Evolutionary conservation across 2,329 filamentous ascomycete species (phyloP), one percentile per base, ranked within the genome.

Genomic region (Chrysoporthe puriensis): DNA sequence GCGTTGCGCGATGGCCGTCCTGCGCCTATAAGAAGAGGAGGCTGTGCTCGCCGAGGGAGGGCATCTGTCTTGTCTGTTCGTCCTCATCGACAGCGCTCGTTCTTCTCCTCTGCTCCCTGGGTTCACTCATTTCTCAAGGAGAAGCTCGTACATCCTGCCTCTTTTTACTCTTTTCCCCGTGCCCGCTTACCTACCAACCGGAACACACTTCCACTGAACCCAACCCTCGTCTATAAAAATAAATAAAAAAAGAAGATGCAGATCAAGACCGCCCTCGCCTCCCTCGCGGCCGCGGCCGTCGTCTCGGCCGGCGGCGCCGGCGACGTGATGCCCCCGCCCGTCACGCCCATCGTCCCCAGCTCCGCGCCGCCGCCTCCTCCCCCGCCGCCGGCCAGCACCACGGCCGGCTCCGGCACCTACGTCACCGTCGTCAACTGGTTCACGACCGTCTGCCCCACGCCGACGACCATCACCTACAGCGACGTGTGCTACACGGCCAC

Each of bases 401-500:
- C 21, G 21, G 11, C 21, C 50, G 13, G 4, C 54, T 8, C 14
- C 54, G 46, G 60, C 21, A 21, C n/a, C 7, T 42, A 42, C 63
- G 71, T 74, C 61, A 79, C 77, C 69, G 76, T 79, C 62, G 78
- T 80, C 70, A 68, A 72, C 57, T 69, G 66, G 48, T 79, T 77
- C 74, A 77, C 76, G 58, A 82, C 81, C 48, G 79, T 75, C 72
- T 85, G 82, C 77, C 74, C 79, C 6, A 73, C 81, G 76, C 82
- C 86, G 48, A 87, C 86, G 44, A 81, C 80, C 71, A 72, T 88
- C 71, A 84, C 80, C 71, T 78, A 84, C 76, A 82, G 82, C 73
- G 77, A 78, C 74, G 81, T 83, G 76, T 79, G 79, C 61, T 88
- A 85, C 80, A 83, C 84, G 60, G 81, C 88, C 72, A 84, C 83